Evolutionary conservation across 495 filamentous ascomycete species (phyloP), one percentile per base, ranked within the genome.

Genomic region (Neurospora sublineolata): DNA sequence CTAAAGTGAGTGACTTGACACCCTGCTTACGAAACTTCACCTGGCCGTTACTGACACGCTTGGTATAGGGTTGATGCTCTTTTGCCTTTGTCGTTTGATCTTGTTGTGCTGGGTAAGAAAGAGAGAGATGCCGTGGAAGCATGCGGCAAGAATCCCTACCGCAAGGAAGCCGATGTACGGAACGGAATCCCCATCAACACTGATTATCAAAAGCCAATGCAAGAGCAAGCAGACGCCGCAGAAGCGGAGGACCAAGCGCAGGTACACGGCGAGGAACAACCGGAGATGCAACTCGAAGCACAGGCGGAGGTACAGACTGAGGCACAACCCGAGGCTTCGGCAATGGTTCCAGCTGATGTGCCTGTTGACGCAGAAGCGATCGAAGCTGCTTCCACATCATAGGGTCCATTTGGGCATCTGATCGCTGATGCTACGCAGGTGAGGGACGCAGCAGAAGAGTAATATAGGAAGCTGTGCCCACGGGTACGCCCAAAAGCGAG

Each of bases 31-130:
- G 30, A 12, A 14, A 46, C 37, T 27, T 52, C 20, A 7, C 33
- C 27, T 36, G 58, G 5, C n/a, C 7, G 58, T 68, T 68, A 36
- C 27, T 69, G 6, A 73, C 73, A 27, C 9, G n/a, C 36, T 37
- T 23, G 14, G 18, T 37, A 52, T 39, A 82, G 80, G 52, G 69
- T 71, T 12, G 82, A 82, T 73, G 71, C 41, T 4, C 4, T 78
- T 11, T 74, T 88, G 20, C 86, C 86, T 3, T 52, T 71, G 0
- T 83, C 84, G 3, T 87, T 88, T 70, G 85, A 87, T 60, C 73
- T 81, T 6, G 79, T 88, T 37, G 77, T 80, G 6, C 75, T 88
- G 23, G 81, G 84, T 42, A 79, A 80, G 70, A 87, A 87, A 73
- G 85, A 88, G 79, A 79, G 74, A 40, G 74, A 77, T 0, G 71